Conservation (phyloP, 768 basidiomycete species). For the Paxillus ammoniavirescens region DNA sequence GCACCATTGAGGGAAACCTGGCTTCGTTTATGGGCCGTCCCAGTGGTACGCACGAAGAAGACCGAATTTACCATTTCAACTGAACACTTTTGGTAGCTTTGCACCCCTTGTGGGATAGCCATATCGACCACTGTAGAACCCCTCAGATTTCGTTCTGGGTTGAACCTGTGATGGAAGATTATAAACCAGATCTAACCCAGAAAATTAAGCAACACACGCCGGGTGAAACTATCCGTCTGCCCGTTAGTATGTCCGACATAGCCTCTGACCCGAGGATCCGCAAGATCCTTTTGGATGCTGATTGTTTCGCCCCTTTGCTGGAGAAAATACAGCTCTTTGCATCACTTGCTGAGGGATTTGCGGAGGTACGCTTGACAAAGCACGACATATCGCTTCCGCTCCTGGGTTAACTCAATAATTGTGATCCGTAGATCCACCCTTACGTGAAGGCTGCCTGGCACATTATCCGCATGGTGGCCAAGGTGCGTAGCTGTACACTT, state of each 20-base stretch:
- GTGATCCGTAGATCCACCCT: background rate
- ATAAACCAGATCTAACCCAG: background rate
- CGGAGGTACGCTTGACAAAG: background rate
- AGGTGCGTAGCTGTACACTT: background rate
- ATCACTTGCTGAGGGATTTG: too few species aligned
- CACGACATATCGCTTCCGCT: background rate
- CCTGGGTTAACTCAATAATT: background rate
- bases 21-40: background rate
- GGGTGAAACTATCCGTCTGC: background rate
- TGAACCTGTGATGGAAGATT: background rate
- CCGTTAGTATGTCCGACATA: background rate
- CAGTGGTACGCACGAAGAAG: background rate
- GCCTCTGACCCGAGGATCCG: background rate
- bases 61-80: background rate
- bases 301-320: background rate
- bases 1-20: background rate
- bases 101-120: background rate
- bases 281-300: background rate
- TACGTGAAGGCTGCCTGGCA: background rate
- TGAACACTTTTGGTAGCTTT: background rate
- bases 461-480: background rate
- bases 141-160: background rate
- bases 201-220: background rate
- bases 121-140: background rate
- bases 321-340: background rate